These are phyloP conservation scores for Irpex sp. DNA, from an alignment of 1,284 basidiomycete species.

Conservation along the genomic window DNA sequence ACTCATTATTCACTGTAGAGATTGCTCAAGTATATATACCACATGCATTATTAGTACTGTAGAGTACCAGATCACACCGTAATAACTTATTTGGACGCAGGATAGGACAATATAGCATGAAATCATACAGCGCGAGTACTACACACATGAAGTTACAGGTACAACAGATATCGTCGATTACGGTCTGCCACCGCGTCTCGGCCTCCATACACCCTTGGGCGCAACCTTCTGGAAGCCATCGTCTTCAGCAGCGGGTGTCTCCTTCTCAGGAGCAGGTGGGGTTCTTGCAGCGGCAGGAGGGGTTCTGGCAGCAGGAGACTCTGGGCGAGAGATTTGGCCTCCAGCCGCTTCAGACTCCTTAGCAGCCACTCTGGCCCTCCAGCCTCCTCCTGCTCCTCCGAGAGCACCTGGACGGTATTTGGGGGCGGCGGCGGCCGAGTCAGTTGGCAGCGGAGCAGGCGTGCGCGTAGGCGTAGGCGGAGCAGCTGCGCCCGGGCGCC, in stretches of 20 bases:
- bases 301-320: constrained; percentile 33
- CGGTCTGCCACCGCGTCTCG: constrained; percentile 27
- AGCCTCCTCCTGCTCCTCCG: constrained; percentile 34
- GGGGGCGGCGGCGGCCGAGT: constrained; percentile 35
- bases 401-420: constrained; percentile 46
- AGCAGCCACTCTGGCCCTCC: constrained; percentile 55
- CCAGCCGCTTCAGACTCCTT: constrained; percentile 27
- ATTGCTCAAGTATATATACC: constrained; percentile 3
- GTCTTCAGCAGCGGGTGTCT: constrained; percentile 41
- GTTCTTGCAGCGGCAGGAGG: constrained; percentile 30
- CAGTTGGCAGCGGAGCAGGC: constrained; percentile 32
- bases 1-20: constrained; percentile 7
- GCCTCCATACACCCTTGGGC: constrained; percentile 41
- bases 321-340: constrained; percentile 30
- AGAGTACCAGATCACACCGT: constrained; percentile 19
- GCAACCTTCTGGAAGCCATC: constrained; percentile 71
- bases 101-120: neutral
- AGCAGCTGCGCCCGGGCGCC: constrained; percentile 26
- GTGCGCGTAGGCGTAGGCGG: constrained; percentile 23
- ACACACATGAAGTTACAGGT: constrained; percentile 7
- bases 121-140: neutral
- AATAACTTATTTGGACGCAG: constrained; percentile 13
- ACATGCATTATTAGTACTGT: constrained; percentile 20
- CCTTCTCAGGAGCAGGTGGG: constrained; percentile 28
- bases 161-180: neutral